phyloP scores from a whole-genome alignment of 2,329 filamentous ascomycete genomes.

The Ascochyta pisi region DNA sequence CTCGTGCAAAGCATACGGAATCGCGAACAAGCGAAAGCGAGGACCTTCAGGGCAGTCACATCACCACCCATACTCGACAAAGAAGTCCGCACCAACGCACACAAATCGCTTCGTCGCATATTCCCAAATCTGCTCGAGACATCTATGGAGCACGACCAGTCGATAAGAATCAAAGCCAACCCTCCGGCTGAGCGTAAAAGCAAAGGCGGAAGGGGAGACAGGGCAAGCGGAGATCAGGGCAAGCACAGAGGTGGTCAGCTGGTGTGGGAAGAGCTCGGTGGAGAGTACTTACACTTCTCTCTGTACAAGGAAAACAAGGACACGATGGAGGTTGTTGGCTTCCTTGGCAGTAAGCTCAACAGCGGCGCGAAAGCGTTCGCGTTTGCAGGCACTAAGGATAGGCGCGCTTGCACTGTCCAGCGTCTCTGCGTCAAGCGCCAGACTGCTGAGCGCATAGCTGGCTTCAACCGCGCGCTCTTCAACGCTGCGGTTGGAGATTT shows the following conservation, averaged over 20 bases:
- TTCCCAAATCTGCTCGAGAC: constrained; percentile 83
- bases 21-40: constrained; percentile 62
- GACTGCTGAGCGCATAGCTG: constrained; percentile 67
- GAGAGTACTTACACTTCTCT: constrained; percentile 87
- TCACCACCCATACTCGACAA: constrained; percentile 66
- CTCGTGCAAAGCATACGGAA: constrained; percentile 63
- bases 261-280: constrained; percentile 71
- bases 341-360: constrained; percentile 75
- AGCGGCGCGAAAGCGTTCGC: constrained; percentile 72
- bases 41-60: constrained; percentile 61
- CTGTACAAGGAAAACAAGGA: constrained; percentile 97
- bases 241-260: constrained; percentile 42
- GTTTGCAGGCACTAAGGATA: constrained; percentile 91
- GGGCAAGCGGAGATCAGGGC: constrained; percentile 28
- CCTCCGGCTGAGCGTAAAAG: constrained; percentile 48
- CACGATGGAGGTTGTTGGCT: constrained; percentile 87
- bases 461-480: constrained; percentile 67
- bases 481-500: constrained; percentile 78
- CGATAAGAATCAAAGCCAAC: constrained; percentile 64
- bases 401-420: constrained; percentile 85
- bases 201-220: constrained; percentile 28
- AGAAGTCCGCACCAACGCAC: constrained; percentile 66
- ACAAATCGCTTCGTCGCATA: constrained; percentile 74
- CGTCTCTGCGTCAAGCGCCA: constrained; percentile 73
- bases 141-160: constrained; percentile 73